Conservation (phyloP, 768 basidiomycete genomes). For the Tulasnella sp. region DNA sequence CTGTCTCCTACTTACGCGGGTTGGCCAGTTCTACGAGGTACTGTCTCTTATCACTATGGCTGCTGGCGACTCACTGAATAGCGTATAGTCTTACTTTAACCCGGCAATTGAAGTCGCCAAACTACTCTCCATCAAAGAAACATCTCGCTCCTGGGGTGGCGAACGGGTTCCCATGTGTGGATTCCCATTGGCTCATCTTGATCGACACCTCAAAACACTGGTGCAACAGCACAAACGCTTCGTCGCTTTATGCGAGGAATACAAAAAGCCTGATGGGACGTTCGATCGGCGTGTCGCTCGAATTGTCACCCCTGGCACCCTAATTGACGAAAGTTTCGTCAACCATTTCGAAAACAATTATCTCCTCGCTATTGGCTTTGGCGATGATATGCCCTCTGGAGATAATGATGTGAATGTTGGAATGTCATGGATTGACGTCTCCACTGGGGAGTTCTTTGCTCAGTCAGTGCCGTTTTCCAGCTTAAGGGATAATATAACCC, state of each 20-base stretch:
- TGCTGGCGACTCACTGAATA: not conserved
- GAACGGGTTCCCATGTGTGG: slow-evolving; percentile 72
- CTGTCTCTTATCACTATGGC: slow-evolving; percentile 11
- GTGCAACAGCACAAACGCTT: slow-evolving; percentile 73
- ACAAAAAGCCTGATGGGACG: slow-evolving; percentile 35
- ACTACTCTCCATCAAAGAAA: slow-evolving; percentile 71
- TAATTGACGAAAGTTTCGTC: slow-evolving; percentile 83
- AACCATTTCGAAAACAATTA: slow-evolving; percentile 83
- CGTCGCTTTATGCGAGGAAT: slow-evolving; percentile 92
- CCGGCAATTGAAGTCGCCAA: slow-evolving; percentile 70
- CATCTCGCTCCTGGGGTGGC: slow-evolving; percentile 60
- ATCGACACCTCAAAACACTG: slow-evolving; percentile 74
- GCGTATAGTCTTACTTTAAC: slow-evolving; percentile 74
- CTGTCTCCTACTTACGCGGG: slow-evolving; percentile 79
- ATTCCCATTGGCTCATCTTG: slow-evolving; percentile 73
- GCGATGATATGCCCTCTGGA: slow-evolving; percentile 9
- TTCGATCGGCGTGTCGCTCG: slow-evolving; percentile 76
- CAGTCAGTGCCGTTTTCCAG: slow-evolving; percentile 40
- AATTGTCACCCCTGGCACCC: slow-evolving; percentile 84
- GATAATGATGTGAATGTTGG: slow-evolving; percentile 28
- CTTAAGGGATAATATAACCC: slow-evolving; percentile 68
- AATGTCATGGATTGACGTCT: slow-evolving; percentile 88
- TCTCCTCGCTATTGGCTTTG: slow-evolving; percentile 48
- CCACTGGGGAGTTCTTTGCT: slow-evolving; percentile 86
- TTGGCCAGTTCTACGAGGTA: slow-evolving; percentile 94